Conservation (phyloP, 2,329 filamentous ascomycete species). For the Venturia effusa region DNA sequence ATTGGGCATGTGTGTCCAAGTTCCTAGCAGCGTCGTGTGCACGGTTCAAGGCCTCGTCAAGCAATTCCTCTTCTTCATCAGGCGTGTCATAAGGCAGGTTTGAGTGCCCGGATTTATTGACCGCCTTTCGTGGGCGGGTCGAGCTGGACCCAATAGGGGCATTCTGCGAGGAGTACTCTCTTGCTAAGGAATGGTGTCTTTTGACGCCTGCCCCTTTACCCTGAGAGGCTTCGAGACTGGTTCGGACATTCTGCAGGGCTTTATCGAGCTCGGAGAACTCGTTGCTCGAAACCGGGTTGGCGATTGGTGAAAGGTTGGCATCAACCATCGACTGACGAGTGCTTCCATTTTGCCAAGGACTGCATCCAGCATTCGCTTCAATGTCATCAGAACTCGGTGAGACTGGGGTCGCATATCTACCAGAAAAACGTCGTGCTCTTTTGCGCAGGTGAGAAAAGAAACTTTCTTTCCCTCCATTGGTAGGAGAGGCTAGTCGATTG, state of each 20-base stretch:
- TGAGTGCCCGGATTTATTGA: constrained; percentile 51
- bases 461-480: constrained; percentile 76
- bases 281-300: constrained; percentile 26
- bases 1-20: constrained; percentile 42
- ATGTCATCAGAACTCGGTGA: constrained; percentile 75
- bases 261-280: constrained; percentile 51
- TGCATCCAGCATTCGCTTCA: constrained; percentile 86
- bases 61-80: constrained; percentile 89
- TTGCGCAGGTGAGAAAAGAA: constrained; percentile 98
- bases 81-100: constrained; percentile 85
- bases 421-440: constrained; percentile 82
- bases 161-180: constrained; percentile 21
- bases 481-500: constrained; percentile 63
- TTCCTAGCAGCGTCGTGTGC: constrained; percentile 65
- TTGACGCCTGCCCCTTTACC: constrained; percentile 32
- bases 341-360: constrained; percentile 61
- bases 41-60: constrained; percentile 77
- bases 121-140: constrained; percentile 4
- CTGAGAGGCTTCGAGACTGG: constrained; percentile 40
- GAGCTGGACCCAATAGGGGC: background rate
- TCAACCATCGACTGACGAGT: constrained; percentile 77
- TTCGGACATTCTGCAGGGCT: constrained; percentile 48
- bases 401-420: constrained; percentile 72
- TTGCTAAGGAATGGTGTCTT: constrained; percentile 34
- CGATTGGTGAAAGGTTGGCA: constrained; percentile 40